A percentile compares a stretch with the other conserved stretches of the same genome.
Conservation (phyloP, 768 basidiomycete species). For the Psilocybe tampanensis region DNA sequence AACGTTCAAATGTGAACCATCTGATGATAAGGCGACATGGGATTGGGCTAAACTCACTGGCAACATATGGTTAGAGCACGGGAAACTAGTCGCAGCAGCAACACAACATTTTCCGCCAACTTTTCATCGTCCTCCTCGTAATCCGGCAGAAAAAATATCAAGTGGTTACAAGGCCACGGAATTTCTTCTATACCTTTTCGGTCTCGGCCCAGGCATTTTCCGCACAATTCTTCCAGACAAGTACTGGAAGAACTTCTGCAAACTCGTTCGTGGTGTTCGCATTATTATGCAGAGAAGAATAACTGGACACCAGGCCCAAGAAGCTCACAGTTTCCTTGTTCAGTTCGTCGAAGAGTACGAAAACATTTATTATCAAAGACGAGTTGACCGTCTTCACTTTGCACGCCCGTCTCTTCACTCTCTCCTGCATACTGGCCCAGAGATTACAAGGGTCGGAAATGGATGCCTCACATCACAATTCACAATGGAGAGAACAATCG, state of each 20-base stretch:
- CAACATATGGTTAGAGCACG: conserved; percentile 35
- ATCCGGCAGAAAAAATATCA: conserved; percentile 41
- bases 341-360: conserved; percentile 33
- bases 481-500: conserved; percentile 34
- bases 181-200: conserved; percentile 29
- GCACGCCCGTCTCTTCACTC: conserved; percentile 31
- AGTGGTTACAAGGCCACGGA: conserved; percentile 33
- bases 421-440: conserved; percentile 25
- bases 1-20: conserved; percentile 13
- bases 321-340: conserved; percentile 18
- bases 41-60: conserved; percentile 30
- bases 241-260: conserved; percentile 31
- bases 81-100: conserved; percentile 29
- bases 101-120: conserved; percentile 38
- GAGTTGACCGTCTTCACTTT: conserved; percentile 34
- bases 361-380: conserved; percentile 31
- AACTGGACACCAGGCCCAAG: conserved; percentile 11
- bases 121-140: conserved; percentile 42
- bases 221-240: conserved; percentile 22
- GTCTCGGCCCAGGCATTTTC: conserved; percentile 30
- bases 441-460: conserved; percentile 27
- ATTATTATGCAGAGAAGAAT: conserved; percentile 27
- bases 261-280: conserved; percentile 23
- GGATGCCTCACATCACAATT: conserved; percentile 20
- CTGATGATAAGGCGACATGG: conserved; percentile 24